Conservation (phyloP, 257 asterid genomes). For the Nicotiana tomentosiformis region DNA sequence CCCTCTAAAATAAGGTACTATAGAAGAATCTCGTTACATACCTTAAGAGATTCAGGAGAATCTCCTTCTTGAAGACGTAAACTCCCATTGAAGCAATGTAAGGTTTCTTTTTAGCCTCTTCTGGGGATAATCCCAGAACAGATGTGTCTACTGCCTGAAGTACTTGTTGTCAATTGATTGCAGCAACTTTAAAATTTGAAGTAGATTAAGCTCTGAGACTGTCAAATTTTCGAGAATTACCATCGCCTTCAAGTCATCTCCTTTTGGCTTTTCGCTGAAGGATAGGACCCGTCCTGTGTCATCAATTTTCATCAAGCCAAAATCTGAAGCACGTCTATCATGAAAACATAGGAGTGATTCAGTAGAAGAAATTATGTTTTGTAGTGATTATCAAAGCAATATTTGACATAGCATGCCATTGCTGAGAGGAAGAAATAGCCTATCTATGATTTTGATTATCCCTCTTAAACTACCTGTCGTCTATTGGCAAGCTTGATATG, state of each 20-base stretch:
- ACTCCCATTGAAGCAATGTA: conserved; percentile 99
- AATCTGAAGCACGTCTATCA: conserved; percentile 95
- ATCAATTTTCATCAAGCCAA: conserved; percentile 91
- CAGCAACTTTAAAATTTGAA: neutral
- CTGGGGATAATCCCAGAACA: conserved; percentile 76
- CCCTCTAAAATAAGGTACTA: neutral
- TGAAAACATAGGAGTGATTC: conserved; percentile 23
- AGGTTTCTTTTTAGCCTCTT: conserved; percentile 86
- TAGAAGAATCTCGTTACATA: conserved; percentile 6
- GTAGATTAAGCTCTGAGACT: conserved; percentile 8
- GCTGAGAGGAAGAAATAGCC: neutral
- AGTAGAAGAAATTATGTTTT: conserved; percentile 3
- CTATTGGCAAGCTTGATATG: conserved; percentile 70
- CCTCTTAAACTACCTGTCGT: conserved; percentile 48
- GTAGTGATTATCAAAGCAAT: neutral
- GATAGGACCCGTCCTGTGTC: conserved; percentile 65
- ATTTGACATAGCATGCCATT: neutral
- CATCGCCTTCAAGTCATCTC: conserved; percentile 80
- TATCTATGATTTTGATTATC: neutral
- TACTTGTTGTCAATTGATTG: conserved; percentile 10
- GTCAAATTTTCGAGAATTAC: conserved; percentile 32
- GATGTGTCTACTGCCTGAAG: conserved; percentile 90
- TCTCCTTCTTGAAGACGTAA: conserved; percentile 90
- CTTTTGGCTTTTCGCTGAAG: conserved; percentile 84
- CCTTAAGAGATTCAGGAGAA: conserved; percentile 88